Base-by-base conservation (phyloP, 169 alveolate genomes). In the Babesia sp. region DNA sequence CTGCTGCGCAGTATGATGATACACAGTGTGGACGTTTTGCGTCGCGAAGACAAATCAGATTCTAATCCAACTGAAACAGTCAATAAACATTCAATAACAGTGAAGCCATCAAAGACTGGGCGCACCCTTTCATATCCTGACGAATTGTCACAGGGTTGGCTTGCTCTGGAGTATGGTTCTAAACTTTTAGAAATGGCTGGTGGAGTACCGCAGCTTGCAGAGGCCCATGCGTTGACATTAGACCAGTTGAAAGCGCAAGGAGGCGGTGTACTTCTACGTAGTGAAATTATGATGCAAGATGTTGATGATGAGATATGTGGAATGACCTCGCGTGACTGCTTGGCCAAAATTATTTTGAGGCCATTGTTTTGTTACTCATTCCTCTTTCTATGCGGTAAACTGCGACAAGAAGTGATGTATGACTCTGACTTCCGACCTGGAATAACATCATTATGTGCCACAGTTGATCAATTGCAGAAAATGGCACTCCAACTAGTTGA, bases 241-340 rank as follows among this genome's bases (percentile, higher is more conserved):
- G 87, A 79, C 46, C 87, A 79, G 50, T 61, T 79, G 22, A 26
- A 66, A 9, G 71, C 76, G 18, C 87, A 79, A 57, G 77, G 56
- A 14, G 87, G 87, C 18, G 78, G 87, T 9, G 59, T 55, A 24
- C 39, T 60, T 6, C 44, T 79, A 33, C 61, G 74, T 18, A 70
- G 57, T 28, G 87, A 79, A 39, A 44, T 54, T 6, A 51, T 45
- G 76, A 33, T 67, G 16, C 69, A 37, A 24, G 72, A 64, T 29
- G 54, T 60, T 20, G 83, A 79, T 12, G 83, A 79, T 9, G 83
- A 68, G 34, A 36, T 41, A 18, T 39, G 59, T 26, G 45, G 71
- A 7, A 39, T 24, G 33, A 69, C 54, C 5, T 50, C 71, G 1
- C 72, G 78, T 16, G 75, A 61, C 55, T 22, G 46, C 12, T 29